Evolutionary conservation across 495 filamentous ascomycete genomes (phyloP).

Genomic region (Neurospora hispaniola): DNA sequence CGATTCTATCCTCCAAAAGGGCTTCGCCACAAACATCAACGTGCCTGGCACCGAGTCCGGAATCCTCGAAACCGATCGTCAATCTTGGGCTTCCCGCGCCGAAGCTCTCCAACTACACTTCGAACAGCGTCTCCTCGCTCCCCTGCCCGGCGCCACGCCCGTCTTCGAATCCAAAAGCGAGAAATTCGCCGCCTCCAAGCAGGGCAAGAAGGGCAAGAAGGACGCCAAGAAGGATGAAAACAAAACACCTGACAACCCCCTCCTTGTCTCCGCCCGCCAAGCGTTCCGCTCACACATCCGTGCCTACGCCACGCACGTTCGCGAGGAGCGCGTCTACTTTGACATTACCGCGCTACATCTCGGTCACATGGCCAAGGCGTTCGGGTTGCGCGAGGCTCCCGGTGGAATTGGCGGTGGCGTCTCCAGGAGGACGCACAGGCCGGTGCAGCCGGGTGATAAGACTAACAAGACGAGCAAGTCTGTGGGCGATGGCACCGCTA

Average conservation of each 20-base stretch:
- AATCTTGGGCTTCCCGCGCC: slow-evolving; percentile 33
- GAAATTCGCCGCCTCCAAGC: slow-evolving; percentile 10
- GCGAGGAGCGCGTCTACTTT: slow-evolving; percentile 71
- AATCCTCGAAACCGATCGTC: slow-evolving; percentile 14
- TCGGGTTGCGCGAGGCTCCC: slow-evolving; percentile 78
- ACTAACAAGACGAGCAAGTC: not conserved
- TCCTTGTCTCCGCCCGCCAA: slow-evolving; percentile 61
- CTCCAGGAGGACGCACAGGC: slow-evolving; percentile 26
- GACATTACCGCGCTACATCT: slow-evolving; percentile 82
- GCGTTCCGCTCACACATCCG: slow-evolving; percentile 87
- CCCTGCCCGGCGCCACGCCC: not conserved
- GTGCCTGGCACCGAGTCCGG: slow-evolving; percentile 17
- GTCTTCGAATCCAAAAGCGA: not conserved
- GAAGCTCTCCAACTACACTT: slow-evolving; percentile 40
- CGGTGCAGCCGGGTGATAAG: slow-evolving; percentile 13
- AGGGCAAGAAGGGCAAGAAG: slow-evolving; percentile 13
- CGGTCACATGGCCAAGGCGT: slow-evolving; percentile 89
- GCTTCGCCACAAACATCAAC: slow-evolving; percentile 34
- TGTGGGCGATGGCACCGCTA: slow-evolving; percentile 7
- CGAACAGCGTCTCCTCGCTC: slow-evolving; percentile 35
- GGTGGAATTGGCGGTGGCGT: slow-evolving; percentile 56
- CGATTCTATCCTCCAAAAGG: slow-evolving; percentile 45
- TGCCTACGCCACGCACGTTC: slow-evolving; percentile 88
- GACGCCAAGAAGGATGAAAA: slow-evolving; percentile 1
- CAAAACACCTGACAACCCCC: slow-evolving; percentile 14